Evolutionary conservation across 306 rosid species (phyloP), one percentile per base, ranked within the genome.

Genomic region (Cucurbita maxima): DNA sequence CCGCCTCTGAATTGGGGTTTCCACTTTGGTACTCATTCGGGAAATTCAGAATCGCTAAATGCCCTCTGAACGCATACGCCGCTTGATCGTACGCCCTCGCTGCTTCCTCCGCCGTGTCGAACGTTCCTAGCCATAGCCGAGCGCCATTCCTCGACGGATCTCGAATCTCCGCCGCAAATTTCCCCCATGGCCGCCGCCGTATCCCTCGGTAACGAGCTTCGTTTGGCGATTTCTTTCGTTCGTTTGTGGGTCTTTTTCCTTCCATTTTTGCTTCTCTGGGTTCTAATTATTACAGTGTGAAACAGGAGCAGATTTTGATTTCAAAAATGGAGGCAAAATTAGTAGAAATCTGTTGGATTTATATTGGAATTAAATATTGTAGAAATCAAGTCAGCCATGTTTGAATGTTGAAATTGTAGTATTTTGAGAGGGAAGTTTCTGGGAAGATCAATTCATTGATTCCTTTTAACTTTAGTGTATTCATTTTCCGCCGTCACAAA

Each of bases 51-150:
- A 93, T 88, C 2, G 98, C 98, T 67, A 76, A 82, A 50, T 86
- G 96, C 9, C 98, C 98, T 22, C 98, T 78, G 54, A 86, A 90
- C 41, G 82, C 82, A 37, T 85, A 92, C 41, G 98, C 98, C 53
- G 98, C 97, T 73, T 84, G 83, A 67, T 93, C 98, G 71, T 93
- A 93, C 48, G 98, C 98, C 44, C 96, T 69, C 8, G 98, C 98
- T 41, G 98, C 98, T 71, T 86, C 77, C 30, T 90, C 96, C 0
- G 98, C 90, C 1, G 97, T 93, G 1, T 87, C 96, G 51, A 87
- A 93, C 5, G 93, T 93, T 50, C 98, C 98, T 0, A 92, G 82
- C 98, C 98, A 92, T 0, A 88, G 72, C 2, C 98, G 84, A 9
- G 91, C 89, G 11, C 98, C 96, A 40, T 88, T 93, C 43, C 96